Conservation (phyloP, 805 yeast species). For the Yarrowia sp. region DNA sequence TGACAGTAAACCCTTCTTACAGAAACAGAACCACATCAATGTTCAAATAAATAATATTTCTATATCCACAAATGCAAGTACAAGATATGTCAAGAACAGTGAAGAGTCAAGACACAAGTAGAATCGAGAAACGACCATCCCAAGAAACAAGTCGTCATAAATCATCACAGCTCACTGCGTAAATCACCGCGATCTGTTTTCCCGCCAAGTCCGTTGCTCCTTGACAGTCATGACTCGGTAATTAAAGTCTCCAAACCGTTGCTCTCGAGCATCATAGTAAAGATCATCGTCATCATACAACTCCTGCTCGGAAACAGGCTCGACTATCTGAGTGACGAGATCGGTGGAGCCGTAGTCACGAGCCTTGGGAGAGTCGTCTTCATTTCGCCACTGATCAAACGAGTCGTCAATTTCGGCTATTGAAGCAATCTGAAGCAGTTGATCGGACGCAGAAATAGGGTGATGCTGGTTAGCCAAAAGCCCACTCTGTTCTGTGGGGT, state of each 20-base stretch:
- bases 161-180: neutral
- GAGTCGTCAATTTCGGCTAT: neutral
- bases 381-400: slow-evolving; percentile 2
- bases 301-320: slow-evolving; percentile 28
- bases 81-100: too few species aligned
- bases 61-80: neutral
- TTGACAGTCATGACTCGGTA: slow-evolving; percentile 43
- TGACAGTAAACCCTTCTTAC: too few species aligned
- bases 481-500: neutral
- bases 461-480: neutral
- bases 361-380: neutral
- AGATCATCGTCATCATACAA: slow-evolving; percentile 37
- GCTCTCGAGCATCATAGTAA: slow-evolving; percentile 36
- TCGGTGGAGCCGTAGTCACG: slow-evolving; percentile 25
- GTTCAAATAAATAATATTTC: neutral
- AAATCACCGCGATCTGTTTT: neutral
- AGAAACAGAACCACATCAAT: too few species aligned
- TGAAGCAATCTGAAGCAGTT: neutral
- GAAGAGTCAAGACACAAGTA: too few species aligned
- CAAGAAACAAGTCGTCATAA: too few species aligned
- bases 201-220: slow-evolving; percentile 4
- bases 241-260: slow-evolving; percentile 43
- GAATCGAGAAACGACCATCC: too few species aligned
- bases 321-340: neutral
- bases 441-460: neutral